These are phyloP conservation scores for Leccinum subatratum DNA, from an alignment of 1,284 basidiomycete genomes.

Conservation along the genomic window DNA sequence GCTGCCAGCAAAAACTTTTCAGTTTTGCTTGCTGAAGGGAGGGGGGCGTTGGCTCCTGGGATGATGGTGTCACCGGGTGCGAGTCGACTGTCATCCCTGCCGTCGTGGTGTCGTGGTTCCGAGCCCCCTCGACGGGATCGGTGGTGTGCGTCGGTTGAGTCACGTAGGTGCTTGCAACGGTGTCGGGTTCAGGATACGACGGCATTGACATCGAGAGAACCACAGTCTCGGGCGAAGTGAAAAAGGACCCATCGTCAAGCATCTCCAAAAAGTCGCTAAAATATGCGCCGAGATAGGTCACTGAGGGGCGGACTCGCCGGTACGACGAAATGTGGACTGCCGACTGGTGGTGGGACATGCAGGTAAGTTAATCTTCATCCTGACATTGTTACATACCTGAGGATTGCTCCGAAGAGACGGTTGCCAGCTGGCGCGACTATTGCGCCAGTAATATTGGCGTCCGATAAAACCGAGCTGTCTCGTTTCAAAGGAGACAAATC, in stretches of 20 bases:
- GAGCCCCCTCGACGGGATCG: conserved; percentile 4
- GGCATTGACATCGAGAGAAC: conserved; percentile 47
- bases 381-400: too few species aligned
- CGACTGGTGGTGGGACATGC: too few species aligned
- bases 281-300: conserved; percentile 3
- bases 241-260: conserved; percentile 70
- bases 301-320: too few species aligned
- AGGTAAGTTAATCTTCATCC: too few species aligned
- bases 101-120: not conserved
- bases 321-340: too few species aligned
- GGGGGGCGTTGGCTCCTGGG: conserved; percentile 32
- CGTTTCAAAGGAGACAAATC: too few species aligned
- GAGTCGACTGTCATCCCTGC: conserved; percentile 5
- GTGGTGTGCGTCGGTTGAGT: not conserved
- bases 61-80: conserved; percentile 6
- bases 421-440: too few species aligned
- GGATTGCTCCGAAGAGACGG: too few species aligned
- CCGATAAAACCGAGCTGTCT: too few species aligned
- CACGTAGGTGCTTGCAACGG: conserved; percentile 17
- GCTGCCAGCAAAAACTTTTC: conserved; percentile 92
- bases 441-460: too few species aligned
- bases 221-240: conserved; percentile 50
- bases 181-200: conserved; percentile 30
- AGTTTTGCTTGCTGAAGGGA: conserved; percentile 69
- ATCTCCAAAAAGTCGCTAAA: conserved; percentile 76